phyloP scores from a whole-genome alignment of 805 yeast genomes.

The Teunomyces tritomae region DNA sequence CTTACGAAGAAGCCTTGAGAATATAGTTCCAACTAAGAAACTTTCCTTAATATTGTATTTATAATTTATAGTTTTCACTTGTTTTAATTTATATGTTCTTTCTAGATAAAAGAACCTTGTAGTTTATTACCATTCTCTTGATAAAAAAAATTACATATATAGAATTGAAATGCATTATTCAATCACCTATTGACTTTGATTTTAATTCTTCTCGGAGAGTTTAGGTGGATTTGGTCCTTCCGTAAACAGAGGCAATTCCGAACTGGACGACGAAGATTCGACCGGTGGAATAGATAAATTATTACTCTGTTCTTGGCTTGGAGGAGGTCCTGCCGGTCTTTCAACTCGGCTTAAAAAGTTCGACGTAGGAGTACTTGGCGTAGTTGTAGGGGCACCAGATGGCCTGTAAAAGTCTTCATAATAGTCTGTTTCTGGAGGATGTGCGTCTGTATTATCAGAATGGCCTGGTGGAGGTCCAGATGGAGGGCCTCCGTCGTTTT shows the following conservation, averaged over 20 bases:
- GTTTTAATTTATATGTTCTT: background rate
- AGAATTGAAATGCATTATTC: background rate
- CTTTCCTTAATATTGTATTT: background rate
- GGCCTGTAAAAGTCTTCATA: constrained; percentile 5
- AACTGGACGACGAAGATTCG: constrained; percentile 9
- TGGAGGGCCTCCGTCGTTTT: constrained; percentile 1
- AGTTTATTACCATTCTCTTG: background rate
- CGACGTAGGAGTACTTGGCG: constrained; percentile 2
- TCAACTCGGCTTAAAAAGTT: constrained; percentile 5
- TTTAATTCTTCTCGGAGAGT: background rate
- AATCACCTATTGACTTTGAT: background rate
- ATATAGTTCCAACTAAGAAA: constrained; percentile 17
- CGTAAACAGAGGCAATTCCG: constrained; percentile 12
- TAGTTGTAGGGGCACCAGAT: constrained; percentile 5
- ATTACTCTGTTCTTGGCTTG: background rate
- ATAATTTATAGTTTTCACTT: background rate
- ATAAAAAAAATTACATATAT: background rate
- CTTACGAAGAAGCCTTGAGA: constrained; percentile 51
- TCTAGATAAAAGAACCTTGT: background rate
- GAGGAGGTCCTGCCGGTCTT: constrained; percentile 6
- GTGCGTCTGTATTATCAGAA: background rate
- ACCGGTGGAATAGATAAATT: background rate
- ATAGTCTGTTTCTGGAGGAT: constrained; percentile 4
- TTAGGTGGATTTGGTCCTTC: constrained; percentile 12
- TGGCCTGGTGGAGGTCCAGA: constrained; percentile 4